Percentiles rank a stretch among this genome's conserved stretches.
Conservation (phyloP, 2,329 filamentous ascomycete genomes). For the Fusarium sublunatum region DNA sequence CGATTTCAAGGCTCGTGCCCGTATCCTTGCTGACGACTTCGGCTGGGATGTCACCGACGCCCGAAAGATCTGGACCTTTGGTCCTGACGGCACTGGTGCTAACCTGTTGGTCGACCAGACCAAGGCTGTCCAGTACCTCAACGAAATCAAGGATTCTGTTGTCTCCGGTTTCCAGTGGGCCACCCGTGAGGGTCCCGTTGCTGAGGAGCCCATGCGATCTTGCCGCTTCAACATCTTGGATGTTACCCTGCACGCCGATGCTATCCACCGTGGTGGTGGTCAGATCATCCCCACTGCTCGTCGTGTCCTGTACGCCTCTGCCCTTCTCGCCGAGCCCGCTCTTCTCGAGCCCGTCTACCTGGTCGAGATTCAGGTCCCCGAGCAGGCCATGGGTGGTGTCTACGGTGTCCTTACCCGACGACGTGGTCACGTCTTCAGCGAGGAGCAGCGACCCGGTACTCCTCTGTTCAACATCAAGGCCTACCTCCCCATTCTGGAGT, state of each 20-base stretch:
- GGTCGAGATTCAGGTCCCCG: constrained; percentile 98
- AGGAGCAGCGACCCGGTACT: constrained; percentile 98
- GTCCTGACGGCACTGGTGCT: constrained; percentile 95
- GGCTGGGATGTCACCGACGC: constrained; percentile 99
- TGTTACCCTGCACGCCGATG: constrained; percentile 99
- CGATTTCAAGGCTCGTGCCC: constrained; percentile 98
- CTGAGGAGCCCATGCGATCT: constrained; percentile 97
- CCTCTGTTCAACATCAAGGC: constrained; percentile 99
- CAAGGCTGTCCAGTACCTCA: constrained; percentile 99
- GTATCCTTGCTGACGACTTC: constrained; percentile 94
- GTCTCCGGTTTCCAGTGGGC: constrained; percentile 99
- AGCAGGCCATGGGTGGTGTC: constrained; percentile 99
- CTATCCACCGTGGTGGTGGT: constrained; percentile 99
- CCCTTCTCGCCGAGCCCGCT: constrained; percentile 89
- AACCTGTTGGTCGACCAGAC: constrained; percentile 99
- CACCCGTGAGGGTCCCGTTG: constrained; percentile 94
- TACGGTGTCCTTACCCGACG: constrained; percentile 98
- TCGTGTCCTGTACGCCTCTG: constrained; percentile 95
- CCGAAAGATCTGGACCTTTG: constrained; percentile 99
- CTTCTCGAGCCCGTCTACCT: constrained; percentile 98
- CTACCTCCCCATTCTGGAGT: constrained; percentile 96
- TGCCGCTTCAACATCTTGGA: constrained; percentile 99
- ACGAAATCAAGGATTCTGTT: constrained; percentile 99
- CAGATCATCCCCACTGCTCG: constrained; percentile 98
- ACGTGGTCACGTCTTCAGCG: constrained; percentile 98